Percentiles rank a stretch among this genome's conserved stretches.
These are phyloP conservation scores for Acephala macrosclerotiorum DNA, from an alignment of 2,329 filamentous ascomycete genomes.

Conservation along the genomic window DNA sequence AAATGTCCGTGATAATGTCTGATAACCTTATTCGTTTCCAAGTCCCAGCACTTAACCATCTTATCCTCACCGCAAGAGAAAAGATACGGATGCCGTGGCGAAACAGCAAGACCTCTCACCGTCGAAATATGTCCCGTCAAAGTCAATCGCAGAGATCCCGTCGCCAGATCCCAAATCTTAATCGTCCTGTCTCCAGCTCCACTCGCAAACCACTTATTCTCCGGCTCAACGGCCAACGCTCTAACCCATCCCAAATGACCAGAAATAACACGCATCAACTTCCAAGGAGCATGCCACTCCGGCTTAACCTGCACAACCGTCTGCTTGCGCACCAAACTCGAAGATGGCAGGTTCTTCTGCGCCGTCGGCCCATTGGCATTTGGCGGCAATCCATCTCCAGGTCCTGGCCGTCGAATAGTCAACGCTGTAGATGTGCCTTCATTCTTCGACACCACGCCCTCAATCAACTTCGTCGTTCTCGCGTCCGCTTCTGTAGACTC, in stretches of 20 bases:
- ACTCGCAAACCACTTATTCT: conserved; percentile 97
- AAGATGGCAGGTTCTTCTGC: conserved; percentile 56
- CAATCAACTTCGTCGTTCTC: conserved; percentile 71
- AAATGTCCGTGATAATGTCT: conserved; percentile 97
- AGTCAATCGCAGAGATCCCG: conserved; percentile 83
- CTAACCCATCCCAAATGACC: conserved; percentile 97
- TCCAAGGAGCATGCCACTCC: conserved; percentile 98
- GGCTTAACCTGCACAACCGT: conserved; percentile 76
- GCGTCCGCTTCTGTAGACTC: conserved; percentile 43
- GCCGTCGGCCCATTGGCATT: conserved; percentile 63
- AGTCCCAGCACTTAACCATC: conserved; percentile 99
- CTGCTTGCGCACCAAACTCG: conserved; percentile 64
- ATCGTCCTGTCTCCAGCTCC: conserved; percentile 96
- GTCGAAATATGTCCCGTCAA: conserved; percentile 95
- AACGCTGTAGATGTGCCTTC: conserved; percentile 61
- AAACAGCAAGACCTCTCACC: conserved; percentile 90
- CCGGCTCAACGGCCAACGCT: conserved; percentile 87
- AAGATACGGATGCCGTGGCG: conserved; percentile 91
- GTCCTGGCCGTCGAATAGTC: conserved; percentile 55
- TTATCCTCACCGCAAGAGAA: conserved; percentile 99
- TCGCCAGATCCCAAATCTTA: conserved; percentile 97
- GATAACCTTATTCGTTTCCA: conserved; percentile 99
- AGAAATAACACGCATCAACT: conserved; percentile 96
- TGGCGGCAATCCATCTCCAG: conserved; percentile 50
- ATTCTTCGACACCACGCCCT: conserved; percentile 59